A percentile compares a stretch with the other conserved stretches of the same genome.
These are phyloP conservation scores for Colletotrichum scovillei DNA, from an alignment of 2,329 filamentous ascomycete genomes.

Conservation along the genomic window DNA sequence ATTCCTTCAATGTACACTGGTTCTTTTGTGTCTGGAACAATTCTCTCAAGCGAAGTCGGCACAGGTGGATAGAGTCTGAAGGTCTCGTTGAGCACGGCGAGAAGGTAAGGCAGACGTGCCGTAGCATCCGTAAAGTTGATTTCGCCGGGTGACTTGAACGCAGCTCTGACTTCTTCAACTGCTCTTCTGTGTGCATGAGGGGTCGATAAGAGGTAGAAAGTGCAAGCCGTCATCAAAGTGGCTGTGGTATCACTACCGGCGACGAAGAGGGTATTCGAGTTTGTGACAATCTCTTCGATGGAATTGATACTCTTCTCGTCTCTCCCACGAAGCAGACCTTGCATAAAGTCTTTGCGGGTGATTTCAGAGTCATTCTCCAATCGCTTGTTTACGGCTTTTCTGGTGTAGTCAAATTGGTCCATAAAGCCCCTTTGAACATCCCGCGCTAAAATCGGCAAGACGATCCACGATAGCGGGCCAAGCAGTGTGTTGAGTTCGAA, in stretches of 20 bases:
- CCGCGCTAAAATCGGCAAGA: background rate
- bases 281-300: slow-evolving; percentile 9
- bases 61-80: slow-evolving; percentile 20
- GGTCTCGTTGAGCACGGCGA: slow-evolving; percentile 15
- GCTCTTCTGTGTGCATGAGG: slow-evolving; percentile 38
- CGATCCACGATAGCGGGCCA: background rate
- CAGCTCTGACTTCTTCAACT: slow-evolving; percentile 48
- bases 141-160: slow-evolving; percentile 47
- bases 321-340: slow-evolving; percentile 25
- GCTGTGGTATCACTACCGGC: slow-evolving; percentile 49
- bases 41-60: background rate
- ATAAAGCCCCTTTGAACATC: too few species aligned
- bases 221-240: slow-evolving; percentile 41
- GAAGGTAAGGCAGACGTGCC: slow-evolving; percentile 42
- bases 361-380: slow-evolving; percentile 14
- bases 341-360: slow-evolving; percentile 36
- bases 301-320: slow-evolving; percentile 8
- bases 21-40: background rate
- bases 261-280: slow-evolving; percentile 34
- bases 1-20: background rate
- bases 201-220: background rate
- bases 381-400: slow-evolving; percentile 21
- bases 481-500: slow-evolving; percentile 8
- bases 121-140: slow-evolving; percentile 47
- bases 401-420: slow-evolving; percentile 4